Evolutionary conservation across 2,329 filamentous ascomycete species (phyloP).

Genomic region (Cladophialophora immunda): DNA sequence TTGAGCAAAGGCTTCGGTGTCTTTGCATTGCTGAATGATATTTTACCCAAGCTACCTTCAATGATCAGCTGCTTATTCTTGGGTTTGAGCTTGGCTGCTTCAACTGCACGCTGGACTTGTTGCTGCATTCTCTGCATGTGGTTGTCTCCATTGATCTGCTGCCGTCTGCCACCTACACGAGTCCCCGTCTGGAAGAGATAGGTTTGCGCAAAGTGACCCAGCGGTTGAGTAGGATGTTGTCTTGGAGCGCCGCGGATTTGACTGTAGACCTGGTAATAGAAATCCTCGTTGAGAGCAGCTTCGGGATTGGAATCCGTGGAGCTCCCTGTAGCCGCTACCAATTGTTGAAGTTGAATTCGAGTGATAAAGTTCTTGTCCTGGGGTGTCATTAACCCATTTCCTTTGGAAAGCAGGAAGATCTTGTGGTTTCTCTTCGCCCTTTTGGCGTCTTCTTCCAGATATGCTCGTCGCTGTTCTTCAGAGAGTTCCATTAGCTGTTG

Average conservation of each 20-base stretch:
- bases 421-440: slow-evolving; percentile 98
- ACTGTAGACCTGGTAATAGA: slow-evolving; percentile 97
- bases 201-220: slow-evolving; percentile 96
- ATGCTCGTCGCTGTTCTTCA: slow-evolving; percentile 83
- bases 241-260: slow-evolving; percentile 90
- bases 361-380: slow-evolving; percentile 99
- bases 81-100: slow-evolving; percentile 95
- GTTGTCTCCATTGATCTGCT: slow-evolving; percentile 87
- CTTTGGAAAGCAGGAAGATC: slow-evolving; percentile 89
- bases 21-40: slow-evolving; percentile 98
- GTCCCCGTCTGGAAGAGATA: slow-evolving; percentile 95
- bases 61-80: slow-evolving; percentile 98
- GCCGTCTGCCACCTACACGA: slow-evolving; percentile 76
- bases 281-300: slow-evolving; percentile 86
- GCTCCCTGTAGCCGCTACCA: slow-evolving; percentile 90
- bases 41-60: slow-evolving; percentile 95
- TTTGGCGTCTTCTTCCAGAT: slow-evolving; percentile 89
- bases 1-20: slow-evolving; percentile 94
- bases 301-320: slow-evolving; percentile 82
- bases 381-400: slow-evolving; percentile 97
- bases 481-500: slow-evolving; percentile 79
- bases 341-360: slow-evolving; percentile 93
- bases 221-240: slow-evolving; percentile 89
- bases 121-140: slow-evolving; percentile 99
- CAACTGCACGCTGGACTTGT: slow-evolving; percentile 95